These are phyloP conservation scores for Mediolabrus comicus DNA, from an alignment of 108 stramenopile genomes.

Conservation along the genomic window DNA sequence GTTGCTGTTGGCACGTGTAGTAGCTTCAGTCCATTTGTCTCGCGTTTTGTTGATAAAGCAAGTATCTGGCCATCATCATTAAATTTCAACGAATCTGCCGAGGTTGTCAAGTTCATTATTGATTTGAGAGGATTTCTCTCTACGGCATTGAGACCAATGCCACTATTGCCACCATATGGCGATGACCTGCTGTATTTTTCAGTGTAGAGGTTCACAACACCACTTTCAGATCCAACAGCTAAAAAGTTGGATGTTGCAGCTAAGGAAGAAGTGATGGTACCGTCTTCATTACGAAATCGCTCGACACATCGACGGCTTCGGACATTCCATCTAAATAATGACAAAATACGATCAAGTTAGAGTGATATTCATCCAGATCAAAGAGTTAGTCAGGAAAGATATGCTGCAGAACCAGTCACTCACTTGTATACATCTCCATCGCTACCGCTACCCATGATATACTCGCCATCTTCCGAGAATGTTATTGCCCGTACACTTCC, in stretches of 20 bases:
- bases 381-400: background rate
- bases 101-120: conserved; percentile 93
- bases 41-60: conserved; percentile 86
- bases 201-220: conserved; percentile 92
- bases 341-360: background rate
- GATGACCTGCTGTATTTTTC: conserved; percentile 10
- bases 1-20: conserved; percentile 88
- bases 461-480: conserved; percentile 80
- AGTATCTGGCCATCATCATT: conserved; percentile 92
- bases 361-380: background rate
- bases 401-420: conserved; percentile 11
- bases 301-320: conserved; percentile 73
- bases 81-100: conserved; percentile 78
- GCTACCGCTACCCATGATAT: conserved; percentile 88
- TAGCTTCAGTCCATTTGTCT: conserved; percentile 85
- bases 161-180: background rate
- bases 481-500: conserved; percentile 81
- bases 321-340: conserved; percentile 76
- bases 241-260: conserved; percentile 55
- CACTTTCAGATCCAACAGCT: conserved; percentile 94
- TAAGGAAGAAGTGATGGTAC: conserved; percentile 82
- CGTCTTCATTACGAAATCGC: conserved; percentile 91
- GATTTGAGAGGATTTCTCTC: conserved; percentile 76
- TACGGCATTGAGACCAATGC: conserved; percentile 3
- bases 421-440: conserved; percentile 93